phyloP scores from a whole-genome alignment of 306 rosid genomes.

The Castanopsis chinensis region DNA sequence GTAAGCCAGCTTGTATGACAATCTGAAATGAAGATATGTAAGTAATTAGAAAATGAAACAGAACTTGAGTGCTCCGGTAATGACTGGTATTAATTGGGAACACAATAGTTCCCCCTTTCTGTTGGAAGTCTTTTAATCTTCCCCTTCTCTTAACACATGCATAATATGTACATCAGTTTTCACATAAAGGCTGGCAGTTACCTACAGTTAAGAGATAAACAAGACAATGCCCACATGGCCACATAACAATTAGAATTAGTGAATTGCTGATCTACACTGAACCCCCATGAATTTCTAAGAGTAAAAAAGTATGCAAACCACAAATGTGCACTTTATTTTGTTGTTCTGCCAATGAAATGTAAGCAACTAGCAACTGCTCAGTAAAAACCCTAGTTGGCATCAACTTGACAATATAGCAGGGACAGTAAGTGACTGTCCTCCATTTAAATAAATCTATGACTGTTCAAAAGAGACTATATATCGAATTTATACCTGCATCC shows the following conservation, averaged over 20 bases:
- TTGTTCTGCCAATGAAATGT: background rate
- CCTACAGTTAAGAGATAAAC: too few relatives aligned
- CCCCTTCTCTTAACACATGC: too few relatives aligned
- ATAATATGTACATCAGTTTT: too few relatives aligned
- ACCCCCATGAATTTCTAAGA: too few relatives aligned
- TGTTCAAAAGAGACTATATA: constrained; percentile 2
- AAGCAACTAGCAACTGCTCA: constrained; percentile 12
- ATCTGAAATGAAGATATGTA: constrained; percentile 45
- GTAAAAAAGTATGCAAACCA: background rate
- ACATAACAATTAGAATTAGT: too few relatives aligned
- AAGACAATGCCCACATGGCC: too few relatives aligned
- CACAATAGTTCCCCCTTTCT: background rate
- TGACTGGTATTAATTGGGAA: constrained; percentile 1
- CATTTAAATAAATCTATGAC: background rate
- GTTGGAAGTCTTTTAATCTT: too few relatives aligned
- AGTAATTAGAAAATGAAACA: constrained; percentile 21
- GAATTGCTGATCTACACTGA: too few relatives aligned
- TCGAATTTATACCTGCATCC: constrained; percentile 65
- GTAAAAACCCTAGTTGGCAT: background rate
- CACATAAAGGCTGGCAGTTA: too few relatives aligned
- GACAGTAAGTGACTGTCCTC: background rate
- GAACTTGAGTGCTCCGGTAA: background rate
- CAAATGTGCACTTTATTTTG: constrained; percentile 4
- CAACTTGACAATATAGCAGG: background rate
- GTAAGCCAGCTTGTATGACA: constrained; percentile 66